Conservation (phyloP, 1,139 yeast genomes). For the Pichia sp. region DNA sequence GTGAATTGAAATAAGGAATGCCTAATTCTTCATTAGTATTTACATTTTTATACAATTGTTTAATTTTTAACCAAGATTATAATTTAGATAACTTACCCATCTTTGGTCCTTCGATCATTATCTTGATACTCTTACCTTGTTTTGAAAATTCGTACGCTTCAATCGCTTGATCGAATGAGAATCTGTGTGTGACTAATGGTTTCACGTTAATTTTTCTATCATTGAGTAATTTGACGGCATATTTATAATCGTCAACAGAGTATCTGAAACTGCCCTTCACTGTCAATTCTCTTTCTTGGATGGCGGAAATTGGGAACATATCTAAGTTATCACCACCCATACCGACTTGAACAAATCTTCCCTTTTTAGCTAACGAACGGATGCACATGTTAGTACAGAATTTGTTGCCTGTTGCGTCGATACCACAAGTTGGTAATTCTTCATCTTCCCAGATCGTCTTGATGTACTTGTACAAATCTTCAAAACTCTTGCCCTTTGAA, state of each 20-base stretch:
- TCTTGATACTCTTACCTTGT: constrained; percentile 56
- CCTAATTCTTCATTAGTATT: too few species aligned
- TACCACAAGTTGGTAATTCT: constrained; percentile 47
- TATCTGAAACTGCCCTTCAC: constrained; percentile 83
- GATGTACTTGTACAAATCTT: constrained; percentile 31
- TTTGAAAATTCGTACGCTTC: constrained; percentile 74
- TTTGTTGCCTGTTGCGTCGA: constrained; percentile 56
- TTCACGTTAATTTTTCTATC: constrained; percentile 62
- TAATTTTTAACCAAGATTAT: too few species aligned
- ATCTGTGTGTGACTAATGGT: constrained; percentile 75
- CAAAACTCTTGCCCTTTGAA: constrained; percentile 43
- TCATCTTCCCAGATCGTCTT: constrained; percentile 38
- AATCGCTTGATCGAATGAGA: constrained; percentile 69
- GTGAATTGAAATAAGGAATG: constrained; percentile 11
- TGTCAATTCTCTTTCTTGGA: constrained; percentile 67
- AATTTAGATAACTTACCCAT: not conserved
- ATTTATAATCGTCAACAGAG: constrained; percentile 73
- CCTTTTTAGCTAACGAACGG: constrained; percentile 43
- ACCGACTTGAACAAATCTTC: constrained; percentile 58
- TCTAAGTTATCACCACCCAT: constrained; percentile 46
- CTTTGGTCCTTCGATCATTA: constrained; percentile 54
- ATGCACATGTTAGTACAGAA: constrained; percentile 52
- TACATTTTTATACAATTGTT: too few species aligned
- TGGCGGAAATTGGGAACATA: constrained; percentile 69
- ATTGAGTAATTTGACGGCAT: constrained; percentile 66